Base-by-base conservation (phyloP, 2,329 filamentous ascomycete genomes). In the Scedosporium aurantiacum region DNA sequence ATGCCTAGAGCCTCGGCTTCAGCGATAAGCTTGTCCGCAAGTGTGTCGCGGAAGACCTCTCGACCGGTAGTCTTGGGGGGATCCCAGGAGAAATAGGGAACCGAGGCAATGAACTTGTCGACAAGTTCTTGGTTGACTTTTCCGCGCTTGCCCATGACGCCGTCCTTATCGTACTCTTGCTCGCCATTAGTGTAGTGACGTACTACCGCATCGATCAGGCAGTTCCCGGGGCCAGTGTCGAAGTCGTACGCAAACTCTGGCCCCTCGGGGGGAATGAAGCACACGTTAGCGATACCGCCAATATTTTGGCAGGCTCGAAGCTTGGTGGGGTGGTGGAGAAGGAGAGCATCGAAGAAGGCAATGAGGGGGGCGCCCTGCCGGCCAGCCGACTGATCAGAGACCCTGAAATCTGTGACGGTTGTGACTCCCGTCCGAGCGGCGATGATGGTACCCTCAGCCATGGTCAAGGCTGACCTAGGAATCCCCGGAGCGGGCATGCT, bases 271-370 rank as follows among this genome's bases (percentile, higher is more conserved):
- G 79, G 80, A 58, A 84, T 81, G 70, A 85, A 84, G 71, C 79
- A 85, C 25, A 86, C 79, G 65, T 82, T 85, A 32, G 79, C 80
- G 50, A 86, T 83, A 37, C 82, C 82, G 58, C 81, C 81, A 60
- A 86, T 84, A 66, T 85, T 84, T 67, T 85, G 80, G 68, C 82
- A 84, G 2, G 79, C 81, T 27, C 83, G 78, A 6, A 83, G 71
- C 69, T 82, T 83, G 3, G 71, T 79, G 0, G 82, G 78, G 65
- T 85, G 80, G 64, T 81, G 79, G 18, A 86, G 73, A 8, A 84
- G 66, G 3, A 84, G 71, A 0, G 77, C 75, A 64, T 85, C 81
- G 65, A 85, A 81, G 65, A 85, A 82, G 21, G 77, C 80, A 62
- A 82, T 79, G 16, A 84, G 73, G 0, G 82, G 80, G 1, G 81